Evolutionary conservation across 495 filamentous ascomycete genomes (phyloP), one percentile per base, ranked within the genome.

Genomic region (Penicillium bovifimosum): DNA sequence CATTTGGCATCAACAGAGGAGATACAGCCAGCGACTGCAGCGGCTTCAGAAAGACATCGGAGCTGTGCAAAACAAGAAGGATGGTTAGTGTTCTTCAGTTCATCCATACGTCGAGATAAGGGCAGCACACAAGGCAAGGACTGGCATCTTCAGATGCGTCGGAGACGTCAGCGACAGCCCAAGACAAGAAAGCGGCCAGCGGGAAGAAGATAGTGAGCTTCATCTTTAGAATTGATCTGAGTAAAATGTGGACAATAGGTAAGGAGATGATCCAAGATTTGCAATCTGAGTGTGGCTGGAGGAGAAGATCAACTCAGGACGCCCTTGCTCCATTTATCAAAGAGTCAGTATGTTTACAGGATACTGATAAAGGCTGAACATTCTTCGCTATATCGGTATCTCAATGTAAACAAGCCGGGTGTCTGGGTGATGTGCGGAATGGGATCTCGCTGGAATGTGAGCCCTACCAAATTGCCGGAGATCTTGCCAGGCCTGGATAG

Each of bases 161-260:
- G n/a, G 24, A n/a, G 39, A 10, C 17, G 20, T 61, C 58, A 35
- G 60, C 63, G n/a, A 47, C 47, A 3, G 53, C 39, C 32, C 58
- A 55, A 36, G 60, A 54, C 10, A 66, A 40, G 57, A 66, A 61
- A 20, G 58, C 50, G 9, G 63, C 48, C 18, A 66, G 53, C 5
- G 63, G 63, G 17, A 59, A 41, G 53, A 59, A 59, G 41, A 61
- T 59, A 0, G 60, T 64, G 38, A 66, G 61, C 55, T 59, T 66
- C 63, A 66, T 66, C 35, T 54, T 59, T 45, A 48, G 5, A 9
- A 36, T 41, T 20, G 41, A 8, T n/a, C 26, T 51, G 20, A 41
- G 11, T 24, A 16, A 2, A 31, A 26, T 5, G 43, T 27, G 43
- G 28, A 9, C 28, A 33, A n/a, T 31, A 48, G 18, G 28, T 6